These are phyloP conservation scores for Iberis amara DNA, from an alignment of 441 rosid species.

Conservation along the genomic window DNA sequence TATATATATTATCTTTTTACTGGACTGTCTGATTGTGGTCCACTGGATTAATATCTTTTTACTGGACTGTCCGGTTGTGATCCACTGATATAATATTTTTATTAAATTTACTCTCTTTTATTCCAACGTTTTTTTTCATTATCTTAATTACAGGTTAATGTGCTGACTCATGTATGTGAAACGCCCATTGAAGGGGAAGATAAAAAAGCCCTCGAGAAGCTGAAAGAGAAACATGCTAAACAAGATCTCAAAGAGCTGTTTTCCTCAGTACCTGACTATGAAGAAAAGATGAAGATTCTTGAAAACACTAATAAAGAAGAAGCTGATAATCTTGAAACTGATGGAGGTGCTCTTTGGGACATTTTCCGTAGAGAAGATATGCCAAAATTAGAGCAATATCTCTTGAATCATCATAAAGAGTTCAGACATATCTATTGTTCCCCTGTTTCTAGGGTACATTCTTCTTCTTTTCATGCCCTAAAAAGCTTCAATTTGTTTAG, in stretches of 20 bases:
- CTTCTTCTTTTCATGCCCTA: neutral
- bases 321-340: constrained; percentile 15
- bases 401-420: constrained; percentile 55
- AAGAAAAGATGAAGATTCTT: constrained; percentile 16
- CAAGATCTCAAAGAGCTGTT: constrained; percentile 59
- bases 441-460: constrained; percentile 49
- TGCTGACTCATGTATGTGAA: constrained; percentile 62
- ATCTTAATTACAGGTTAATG: constrained; percentile 56
- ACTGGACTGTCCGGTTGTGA: no score
- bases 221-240: constrained; percentile 43
- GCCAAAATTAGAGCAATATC: constrained; percentile 58
- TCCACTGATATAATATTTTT: no score
- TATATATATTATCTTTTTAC: no score
- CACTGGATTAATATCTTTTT: no score
- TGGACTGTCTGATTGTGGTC: no score
- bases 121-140: neutral
- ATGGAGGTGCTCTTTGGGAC: constrained; percentile 84
- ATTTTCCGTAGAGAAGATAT: constrained; percentile 79
- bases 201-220: constrained; percentile 21
- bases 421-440: constrained; percentile 55
- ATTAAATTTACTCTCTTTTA: no score
- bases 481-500: no score
- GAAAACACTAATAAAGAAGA: constrained; percentile 13
- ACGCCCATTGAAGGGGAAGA: constrained; percentile 22
- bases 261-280: constrained; percentile 24